A percentile compares a stretch with the other conserved stretches of the same genome.
These are phyloP conservation scores for Lupinus albus DNA, from an alignment of 306 rosid species.

Conservation along the genomic window DNA sequence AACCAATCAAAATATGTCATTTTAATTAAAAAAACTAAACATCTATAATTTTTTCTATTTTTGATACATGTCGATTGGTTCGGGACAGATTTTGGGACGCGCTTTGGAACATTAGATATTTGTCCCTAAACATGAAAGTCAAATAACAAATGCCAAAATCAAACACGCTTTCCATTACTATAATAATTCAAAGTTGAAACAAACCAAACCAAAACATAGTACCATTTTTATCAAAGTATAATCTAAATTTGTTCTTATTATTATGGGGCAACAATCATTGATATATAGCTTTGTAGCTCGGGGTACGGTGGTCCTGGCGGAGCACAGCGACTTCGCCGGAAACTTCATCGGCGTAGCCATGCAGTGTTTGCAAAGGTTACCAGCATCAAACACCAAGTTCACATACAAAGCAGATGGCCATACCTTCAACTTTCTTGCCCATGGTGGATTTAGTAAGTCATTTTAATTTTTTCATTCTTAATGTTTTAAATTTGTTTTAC, in stretches of 20 bases:
- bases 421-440: constrained; percentile 84
- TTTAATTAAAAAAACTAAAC: too few species aligned
- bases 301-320: constrained; percentile 74
- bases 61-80: too few species aligned
- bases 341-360: constrained; percentile 69
- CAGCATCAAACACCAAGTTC: constrained; percentile 70
- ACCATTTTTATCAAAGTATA: not conserved
- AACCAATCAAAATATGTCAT: too few species aligned
- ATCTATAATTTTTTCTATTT: too few species aligned
- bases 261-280: constrained; percentile 80
- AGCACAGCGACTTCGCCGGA: constrained; percentile 72
- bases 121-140: too few species aligned
- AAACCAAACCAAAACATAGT: not conserved
- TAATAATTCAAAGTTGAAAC: not conserved
- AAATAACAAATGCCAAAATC: not conserved
- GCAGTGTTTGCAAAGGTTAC: constrained; percentile 81
- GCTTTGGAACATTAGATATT: too few species aligned
- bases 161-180: not conserved
- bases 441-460: constrained; percentile 83
- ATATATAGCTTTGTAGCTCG: constrained; percentile 89
- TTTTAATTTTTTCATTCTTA: too few species aligned
- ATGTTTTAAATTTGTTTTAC: too few species aligned
- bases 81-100: too few species aligned
- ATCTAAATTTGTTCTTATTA: constrained; percentile 4
- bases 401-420: constrained; percentile 77